phyloP scores from a whole-genome alignment of 1,284 basidiomycete genomes.

The Ganoderma meredithae region DNA sequence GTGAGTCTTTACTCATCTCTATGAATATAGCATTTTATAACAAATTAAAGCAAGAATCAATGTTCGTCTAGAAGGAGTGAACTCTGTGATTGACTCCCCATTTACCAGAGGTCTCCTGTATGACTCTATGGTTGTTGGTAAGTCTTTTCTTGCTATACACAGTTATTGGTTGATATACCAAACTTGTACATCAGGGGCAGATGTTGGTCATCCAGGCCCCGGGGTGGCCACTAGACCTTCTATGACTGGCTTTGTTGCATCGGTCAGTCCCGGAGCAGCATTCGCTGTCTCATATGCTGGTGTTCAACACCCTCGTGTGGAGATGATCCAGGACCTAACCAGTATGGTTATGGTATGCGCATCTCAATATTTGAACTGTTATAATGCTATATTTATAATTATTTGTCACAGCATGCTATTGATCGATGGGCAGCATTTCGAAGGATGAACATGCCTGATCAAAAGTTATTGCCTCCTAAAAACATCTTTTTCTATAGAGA shows the following conservation, averaged over 20 bases:
- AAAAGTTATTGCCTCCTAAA: conserved; percentile 32
- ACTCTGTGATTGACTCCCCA: conserved; percentile 36
- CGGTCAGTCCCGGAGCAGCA: conserved; percentile 45
- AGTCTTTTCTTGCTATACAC: conserved; percentile 17
- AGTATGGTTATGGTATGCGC: conserved; percentile 47
- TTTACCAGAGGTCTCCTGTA: conserved; percentile 26
- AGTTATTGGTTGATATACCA: not conserved
- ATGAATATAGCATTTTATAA: not conserved
- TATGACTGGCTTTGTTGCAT: conserved; percentile 60
- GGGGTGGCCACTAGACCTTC: conserved; percentile 53
- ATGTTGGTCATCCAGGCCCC: conserved; percentile 60
- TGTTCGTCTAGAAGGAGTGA: conserved; percentile 52
- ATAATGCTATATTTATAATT: not conserved
- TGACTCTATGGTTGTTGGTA: conserved; percentile 56
- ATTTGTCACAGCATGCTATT: conserved; percentile 38
- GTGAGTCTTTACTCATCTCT: conserved; percentile 38
- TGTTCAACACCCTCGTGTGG: conserved; percentile 57
- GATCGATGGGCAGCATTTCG: conserved; percentile 20
- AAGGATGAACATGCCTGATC: not conserved
- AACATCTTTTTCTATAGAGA: conserved; percentile 65
- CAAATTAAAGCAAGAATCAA: conserved; percentile 48
- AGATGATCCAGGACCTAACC: conserved; percentile 56
- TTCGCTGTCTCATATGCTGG: conserved; percentile 45
- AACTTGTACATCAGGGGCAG: conserved; percentile 47
- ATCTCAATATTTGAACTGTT: not conserved